Base-by-base conservation (phyloP, 805 yeast genomes). In the Yarrowia porcina region DNA sequence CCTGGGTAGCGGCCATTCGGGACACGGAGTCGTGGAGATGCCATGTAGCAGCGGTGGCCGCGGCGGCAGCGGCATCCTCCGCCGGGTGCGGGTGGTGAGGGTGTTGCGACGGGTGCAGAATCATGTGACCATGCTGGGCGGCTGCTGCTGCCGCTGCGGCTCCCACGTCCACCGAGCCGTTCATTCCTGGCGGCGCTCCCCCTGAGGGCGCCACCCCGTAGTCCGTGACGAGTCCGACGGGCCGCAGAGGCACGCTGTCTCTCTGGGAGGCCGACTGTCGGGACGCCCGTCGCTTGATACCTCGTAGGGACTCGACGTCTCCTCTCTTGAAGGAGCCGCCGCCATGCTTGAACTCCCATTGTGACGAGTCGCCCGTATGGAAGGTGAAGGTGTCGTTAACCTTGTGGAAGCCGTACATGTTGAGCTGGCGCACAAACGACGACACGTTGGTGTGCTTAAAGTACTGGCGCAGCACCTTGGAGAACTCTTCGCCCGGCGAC, bases 331-430 rank as follows among this genome's bases (percentile, higher is more conserved):
- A 92, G 65, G 82, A 80, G 35, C 88, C 89, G 3, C 89, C 85
- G 27, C 89, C 83, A 72, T 92, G 98, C 64, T 86, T 85, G 74
- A 92, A 92, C 76, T 93, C 97, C 98, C 98, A 92, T 15, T 71
- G 73, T 63, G 65, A 63, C 2, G 54, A 44, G 56, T 59, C 54
- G 25, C 54, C 54, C 18, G 42, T 21, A 28, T 59, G 63, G 35
- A 44, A 59, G 10, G 54, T 59, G 65, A 73, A 74, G 21, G 73
- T 67, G 64, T 73, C 75, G 66, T 74, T 73, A 44, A 77, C 77
- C 75, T 92, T 91, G 74, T 92, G 97, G 77, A 92, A 91, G 1
- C 97, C 97, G 73, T 91, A 91, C 97, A 92, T 93, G 77, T 93
- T 96, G 49, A 92, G 78, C 75, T 93, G 97, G 50, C 97, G 83